phyloP scores from a whole-genome alignment of 75 land plant species.

The Ceratopteris richardii region DNA sequence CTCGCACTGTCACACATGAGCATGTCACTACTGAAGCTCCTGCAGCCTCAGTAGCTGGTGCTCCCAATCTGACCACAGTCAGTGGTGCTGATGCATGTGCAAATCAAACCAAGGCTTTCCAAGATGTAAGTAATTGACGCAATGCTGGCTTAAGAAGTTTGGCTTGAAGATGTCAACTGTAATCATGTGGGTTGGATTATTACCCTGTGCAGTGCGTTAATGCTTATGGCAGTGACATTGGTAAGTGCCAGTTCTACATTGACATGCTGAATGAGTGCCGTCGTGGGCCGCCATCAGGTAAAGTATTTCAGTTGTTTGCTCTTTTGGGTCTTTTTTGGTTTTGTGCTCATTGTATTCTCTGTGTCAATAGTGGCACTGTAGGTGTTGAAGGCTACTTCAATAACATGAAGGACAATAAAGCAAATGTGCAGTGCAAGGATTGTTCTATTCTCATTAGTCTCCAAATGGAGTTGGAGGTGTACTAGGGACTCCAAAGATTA shows the following conservation, averaged over 20 bases:
- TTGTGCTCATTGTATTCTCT: too few relatives aligned
- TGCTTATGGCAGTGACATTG: constrained; percentile 59
- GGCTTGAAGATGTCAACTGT: too few relatives aligned
- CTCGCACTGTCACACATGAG: constrained; percentile 85
- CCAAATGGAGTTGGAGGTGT: too few relatives aligned
- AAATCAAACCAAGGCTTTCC: constrained; percentile 67
- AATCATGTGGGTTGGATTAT: neutral
- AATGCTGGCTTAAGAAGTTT: too few relatives aligned
- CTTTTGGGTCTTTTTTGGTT: too few relatives aligned
- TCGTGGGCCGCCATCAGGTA: constrained; percentile 1
- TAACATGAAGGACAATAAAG: too few relatives aligned
- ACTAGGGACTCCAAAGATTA: too few relatives aligned
- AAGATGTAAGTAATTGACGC: constrained; percentile 44
- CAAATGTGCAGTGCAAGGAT: too few relatives aligned
- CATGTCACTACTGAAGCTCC: constrained; percentile 29
- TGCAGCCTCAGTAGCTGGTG: constrained; percentile 16
- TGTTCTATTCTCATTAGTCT: too few relatives aligned
- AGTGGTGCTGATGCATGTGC: constrained; percentile 52
- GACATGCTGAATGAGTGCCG: constrained; percentile 83
- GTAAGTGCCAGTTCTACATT: constrained; percentile 89
- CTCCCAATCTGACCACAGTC: constrained; percentile 8
- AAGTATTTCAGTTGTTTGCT: neutral
- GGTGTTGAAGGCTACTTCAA: too few relatives aligned
- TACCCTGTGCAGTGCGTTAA: constrained; percentile 52
- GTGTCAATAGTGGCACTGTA: too few relatives aligned